A percentile compares a stretch with the other conserved stretches of the same genome.
phyloP scores from a whole-genome alignment of 169 alveolate species.

The Cryptosporidium viatorum region DNA sequence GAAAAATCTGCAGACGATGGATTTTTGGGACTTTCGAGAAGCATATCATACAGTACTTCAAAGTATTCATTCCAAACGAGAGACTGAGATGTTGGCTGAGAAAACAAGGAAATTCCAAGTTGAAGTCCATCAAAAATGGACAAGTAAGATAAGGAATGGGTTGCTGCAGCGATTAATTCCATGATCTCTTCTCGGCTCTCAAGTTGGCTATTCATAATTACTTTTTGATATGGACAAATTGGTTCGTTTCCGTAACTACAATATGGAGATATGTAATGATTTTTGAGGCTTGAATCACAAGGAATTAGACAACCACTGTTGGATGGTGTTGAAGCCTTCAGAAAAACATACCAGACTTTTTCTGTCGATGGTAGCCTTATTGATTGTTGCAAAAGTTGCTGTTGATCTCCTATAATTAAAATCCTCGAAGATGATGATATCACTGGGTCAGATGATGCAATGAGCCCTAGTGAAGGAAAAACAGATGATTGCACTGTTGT shows the following conservation, averaged over 20 bases:
- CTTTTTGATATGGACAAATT: conserved; percentile 41
- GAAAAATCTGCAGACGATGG: conserved; percentile 58
- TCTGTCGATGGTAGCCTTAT: conserved; percentile 54
- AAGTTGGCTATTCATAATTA: conserved; percentile 8
- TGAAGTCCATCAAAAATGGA: conserved; percentile 47
- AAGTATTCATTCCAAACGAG: conserved; percentile 50
- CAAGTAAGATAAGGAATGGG: conserved; percentile 42
- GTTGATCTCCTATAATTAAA: conserved; percentile 59
- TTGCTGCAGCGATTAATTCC: conserved; percentile 65
- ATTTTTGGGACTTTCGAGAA: conserved; percentile 41
- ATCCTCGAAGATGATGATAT: conserved; percentile 30
- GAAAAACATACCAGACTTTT: conserved; percentile 51
- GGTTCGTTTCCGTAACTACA: conserved; percentile 50
- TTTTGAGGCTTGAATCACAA: conserved; percentile 41
- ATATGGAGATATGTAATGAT: conserved; percentile 54
- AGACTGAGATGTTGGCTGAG: conserved; percentile 41
- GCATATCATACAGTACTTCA: conserved; percentile 55
- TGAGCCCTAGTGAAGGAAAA: conserved; percentile 35
- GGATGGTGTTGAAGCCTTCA: conserved; percentile 67
- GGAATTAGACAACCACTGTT: conserved; percentile 74
- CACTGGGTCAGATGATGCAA: conserved; percentile 70
- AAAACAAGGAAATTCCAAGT: conserved; percentile 47
- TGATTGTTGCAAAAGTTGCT: conserved; percentile 66
- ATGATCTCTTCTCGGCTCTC: conserved; percentile 3
- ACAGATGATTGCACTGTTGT: conserved; percentile 65